Conservation (phyloP, 2,329 filamentous ascomycete genomes). For the Stachybotrys elegans region DNA sequence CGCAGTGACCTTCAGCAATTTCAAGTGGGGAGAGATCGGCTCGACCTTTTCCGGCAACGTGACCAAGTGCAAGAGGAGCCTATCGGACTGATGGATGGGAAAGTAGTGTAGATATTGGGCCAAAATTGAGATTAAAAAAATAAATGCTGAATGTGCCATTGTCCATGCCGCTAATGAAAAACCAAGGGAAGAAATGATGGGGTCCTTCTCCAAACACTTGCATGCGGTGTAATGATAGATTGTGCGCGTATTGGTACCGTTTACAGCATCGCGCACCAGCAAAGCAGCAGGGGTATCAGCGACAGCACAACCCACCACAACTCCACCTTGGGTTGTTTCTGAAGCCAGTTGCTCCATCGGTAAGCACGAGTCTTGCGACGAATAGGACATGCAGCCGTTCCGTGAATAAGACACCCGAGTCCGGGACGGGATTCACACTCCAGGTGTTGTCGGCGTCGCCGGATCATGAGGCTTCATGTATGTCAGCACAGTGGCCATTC, state of each 20-base stretch:
- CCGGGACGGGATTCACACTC: conserved; percentile 56
- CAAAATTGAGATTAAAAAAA: no score
- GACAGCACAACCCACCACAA: conserved; percentile 44
- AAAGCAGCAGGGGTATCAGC: conserved; percentile 32
- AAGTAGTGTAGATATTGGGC: no score
- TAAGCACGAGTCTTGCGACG: conserved; percentile 38
- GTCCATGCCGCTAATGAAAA: no score
- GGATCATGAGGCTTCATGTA: conserved; percentile 47
- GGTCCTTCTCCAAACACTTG: no score
- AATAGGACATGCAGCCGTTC: conserved; percentile 42
- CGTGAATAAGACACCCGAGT: conserved; percentile 50
- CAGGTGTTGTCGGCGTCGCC: conserved; percentile 51
- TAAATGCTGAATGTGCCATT: no score
- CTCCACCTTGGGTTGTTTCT: conserved; percentile 38
- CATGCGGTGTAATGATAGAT: no score
- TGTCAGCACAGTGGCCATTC: neutral
- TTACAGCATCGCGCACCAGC: conserved; percentile 32
- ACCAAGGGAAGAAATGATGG: no score
- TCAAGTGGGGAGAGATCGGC: conserved; percentile 57
- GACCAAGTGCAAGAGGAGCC: neutral
- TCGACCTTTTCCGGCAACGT: conserved; percentile 27
- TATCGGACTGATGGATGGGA: neutral
- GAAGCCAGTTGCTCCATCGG: conserved; percentile 38
- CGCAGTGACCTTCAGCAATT: conserved; percentile 49
- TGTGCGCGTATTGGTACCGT: no score